These are phyloP conservation scores for Parastagonospora avenae DNA, from an alignment of 2,329 filamentous ascomycete species.

Conservation along the genomic window DNA sequence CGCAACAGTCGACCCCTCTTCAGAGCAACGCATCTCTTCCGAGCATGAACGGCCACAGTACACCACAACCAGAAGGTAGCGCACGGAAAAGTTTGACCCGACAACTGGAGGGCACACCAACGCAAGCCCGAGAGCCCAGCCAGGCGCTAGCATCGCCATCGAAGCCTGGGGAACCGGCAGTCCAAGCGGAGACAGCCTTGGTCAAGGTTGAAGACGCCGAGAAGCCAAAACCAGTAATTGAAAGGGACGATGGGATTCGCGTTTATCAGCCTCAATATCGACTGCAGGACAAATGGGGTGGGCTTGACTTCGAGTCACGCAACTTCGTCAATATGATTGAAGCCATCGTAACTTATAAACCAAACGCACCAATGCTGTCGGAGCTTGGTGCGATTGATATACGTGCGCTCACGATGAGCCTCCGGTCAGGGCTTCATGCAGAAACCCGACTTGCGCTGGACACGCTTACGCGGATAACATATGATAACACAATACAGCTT, in stretches of 20 bases:
- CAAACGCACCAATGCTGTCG: slow-evolving; percentile 72
- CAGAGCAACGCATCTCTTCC: slow-evolving; percentile 56
- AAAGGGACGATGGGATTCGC: slow-evolving; percentile 33
- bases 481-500: slow-evolving; percentile 39
- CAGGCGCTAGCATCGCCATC: slow-evolving; percentile 36
- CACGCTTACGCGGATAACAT: slow-evolving; percentile 74
- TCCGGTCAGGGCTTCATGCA: slow-evolving; percentile 86
- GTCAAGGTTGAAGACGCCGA: slow-evolving; percentile 19
- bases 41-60: slow-evolving; percentile 51
- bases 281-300: slow-evolving; percentile 35
- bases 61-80: slow-evolving; percentile 49
- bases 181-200: slow-evolving; percentile 21
- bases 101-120: slow-evolving; percentile 45
- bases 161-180: slow-evolving; percentile 30
- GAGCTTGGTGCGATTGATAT: slow-evolving; percentile 91
- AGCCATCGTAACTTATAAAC: slow-evolving; percentile 69
- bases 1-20: slow-evolving; percentile 50
- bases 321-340: slow-evolving; percentile 76
- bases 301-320: slow-evolving; percentile 50
- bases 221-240: slow-evolving; percentile 31
- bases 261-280: slow-evolving; percentile 38
- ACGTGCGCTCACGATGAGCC: slow-evolving; percentile 82
- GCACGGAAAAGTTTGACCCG: slow-evolving; percentile 45
- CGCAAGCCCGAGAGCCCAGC: slow-evolving; percentile 30
- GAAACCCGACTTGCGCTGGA: slow-evolving; percentile 92